Percentiles rank a stretch among this genome's conserved stretches.
Conservation (phyloP, 2,329 filamentous ascomycete genomes). For the Microdochium trichocladiopsis region DNA sequence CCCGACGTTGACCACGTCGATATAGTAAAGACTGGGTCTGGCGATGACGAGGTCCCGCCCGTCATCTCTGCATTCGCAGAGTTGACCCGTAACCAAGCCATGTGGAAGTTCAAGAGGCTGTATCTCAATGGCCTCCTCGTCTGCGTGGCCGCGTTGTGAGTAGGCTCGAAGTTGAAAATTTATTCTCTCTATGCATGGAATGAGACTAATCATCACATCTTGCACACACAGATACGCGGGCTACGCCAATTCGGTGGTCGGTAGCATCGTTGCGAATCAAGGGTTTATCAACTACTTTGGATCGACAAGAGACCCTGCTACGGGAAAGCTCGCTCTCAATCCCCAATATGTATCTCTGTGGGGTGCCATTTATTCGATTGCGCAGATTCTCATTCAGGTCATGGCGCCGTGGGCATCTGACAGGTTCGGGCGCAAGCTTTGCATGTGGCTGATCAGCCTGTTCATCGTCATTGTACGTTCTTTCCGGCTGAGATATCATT, state of each 20-base stretch:
- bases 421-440: constrained; percentile 2
- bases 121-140: neutral
- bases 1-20: too few species aligned
- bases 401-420: constrained; percentile 1
- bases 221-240: neutral
- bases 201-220: neutral
- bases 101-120: neutral
- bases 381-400: constrained; percentile 1
- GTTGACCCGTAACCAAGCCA: neutral
- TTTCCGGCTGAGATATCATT: too few species aligned
- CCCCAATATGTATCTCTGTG: constrained; percentile 2
- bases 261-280: neutral
- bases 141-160: neutral
- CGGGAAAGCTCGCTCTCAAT: neutral
- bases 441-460: constrained; percentile 1
- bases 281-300: neutral
- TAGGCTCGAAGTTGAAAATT: neutral
- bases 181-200: too few species aligned
- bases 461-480: constrained; percentile 2
- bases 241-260: neutral
- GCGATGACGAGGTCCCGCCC: neutral
- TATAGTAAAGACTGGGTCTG: too few species aligned
- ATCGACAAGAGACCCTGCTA: neutral
- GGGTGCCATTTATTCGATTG: constrained; percentile 1
- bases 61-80: neutral